A percentile compares a stretch with the other conserved stretches of the same genome.
Evolutionary conservation across 345 rosid genomes (phyloP).

Genomic region (Geranium rotundifolium): DNA sequence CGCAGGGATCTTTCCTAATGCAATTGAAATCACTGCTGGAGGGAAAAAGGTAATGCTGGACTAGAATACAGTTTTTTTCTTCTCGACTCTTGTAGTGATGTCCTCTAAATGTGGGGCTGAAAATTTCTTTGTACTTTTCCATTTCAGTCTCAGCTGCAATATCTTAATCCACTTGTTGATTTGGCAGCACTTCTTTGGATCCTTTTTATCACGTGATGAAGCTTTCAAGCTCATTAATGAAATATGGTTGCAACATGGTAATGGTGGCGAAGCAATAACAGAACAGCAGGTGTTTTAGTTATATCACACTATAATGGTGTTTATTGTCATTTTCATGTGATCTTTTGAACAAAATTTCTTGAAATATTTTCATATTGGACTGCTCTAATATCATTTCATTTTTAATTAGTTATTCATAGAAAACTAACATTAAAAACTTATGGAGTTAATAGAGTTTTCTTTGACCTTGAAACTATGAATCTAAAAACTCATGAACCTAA

Average conservation of each 20-base stretch:
- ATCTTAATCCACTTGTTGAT: slow-evolving; percentile 14
- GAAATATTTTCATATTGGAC: no score
- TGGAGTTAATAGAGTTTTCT: no score
- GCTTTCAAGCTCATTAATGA: slow-evolving; percentile 51
- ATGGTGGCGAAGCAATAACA: slow-evolving; percentile 15
- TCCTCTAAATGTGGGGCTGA: slow-evolving; percentile 3
- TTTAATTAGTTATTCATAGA: no score
- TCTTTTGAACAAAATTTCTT: no score
- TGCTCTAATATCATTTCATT: no score
- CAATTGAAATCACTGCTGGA: slow-evolving; percentile 77
- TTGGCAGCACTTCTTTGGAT: slow-evolving; percentile 59
- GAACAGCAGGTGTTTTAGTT: slow-evolving; percentile 43
- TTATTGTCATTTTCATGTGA: no score
- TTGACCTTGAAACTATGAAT: no score
- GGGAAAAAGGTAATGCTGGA: slow-evolving; percentile 56
- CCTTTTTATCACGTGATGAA: slow-evolving; percentile 65
- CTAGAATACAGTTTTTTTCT: slow-evolving; percentile 5
- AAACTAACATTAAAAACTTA: no score
- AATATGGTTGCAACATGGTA: slow-evolving; percentile 42
- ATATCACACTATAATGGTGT: no score
- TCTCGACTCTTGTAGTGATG: slow-evolving; percentile 7
- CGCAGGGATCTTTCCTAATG: slow-evolving; percentile 91
- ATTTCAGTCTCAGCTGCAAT: slow-evolving; percentile 9
- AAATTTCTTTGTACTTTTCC: slow-evolving; percentile 7
- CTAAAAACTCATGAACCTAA: no score